phyloP scores from a whole-genome alignment of 192 early-diverging fungal species.

The Linnemannia schmuckeri region DNA sequence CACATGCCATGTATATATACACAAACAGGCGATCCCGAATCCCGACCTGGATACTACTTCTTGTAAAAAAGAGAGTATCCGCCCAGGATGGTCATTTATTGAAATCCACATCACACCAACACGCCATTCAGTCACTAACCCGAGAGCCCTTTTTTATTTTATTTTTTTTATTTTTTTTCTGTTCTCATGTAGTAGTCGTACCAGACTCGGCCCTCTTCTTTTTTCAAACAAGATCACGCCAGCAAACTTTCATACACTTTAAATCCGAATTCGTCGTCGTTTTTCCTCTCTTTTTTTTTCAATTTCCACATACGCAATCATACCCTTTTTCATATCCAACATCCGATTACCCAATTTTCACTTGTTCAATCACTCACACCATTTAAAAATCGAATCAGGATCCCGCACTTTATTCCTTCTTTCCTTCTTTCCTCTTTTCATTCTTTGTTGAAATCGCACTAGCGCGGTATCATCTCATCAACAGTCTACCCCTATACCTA shows the following conservation, averaged over 20 bases:
- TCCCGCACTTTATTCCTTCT: conserved; percentile 1
- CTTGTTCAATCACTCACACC: background rate
- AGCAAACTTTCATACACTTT: background rate
- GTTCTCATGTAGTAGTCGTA: too few species aligned
- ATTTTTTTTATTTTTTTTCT: background rate
- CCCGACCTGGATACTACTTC: too few species aligned
- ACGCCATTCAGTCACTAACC: background rate
- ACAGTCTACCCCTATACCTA: background rate
- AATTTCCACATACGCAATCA: background rate
- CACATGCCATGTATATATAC: too few species aligned
- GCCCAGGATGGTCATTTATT: too few species aligned
- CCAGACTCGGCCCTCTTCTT: background rate
- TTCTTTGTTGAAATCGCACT: background rate
- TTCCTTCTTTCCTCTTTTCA: background rate
- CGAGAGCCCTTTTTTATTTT: background rate
- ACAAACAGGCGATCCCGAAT: too few species aligned
- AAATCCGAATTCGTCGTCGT: background rate
- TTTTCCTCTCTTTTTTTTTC: background rate
- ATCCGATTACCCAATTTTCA: background rate
- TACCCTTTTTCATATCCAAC: background rate
- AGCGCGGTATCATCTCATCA: too few species aligned
- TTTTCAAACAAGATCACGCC: background rate
- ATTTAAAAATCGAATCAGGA: too few species aligned
- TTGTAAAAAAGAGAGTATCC: too few species aligned
- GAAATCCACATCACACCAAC: too few species aligned